Evolutionary conservation across 2,329 filamentous ascomycete species (phyloP).

Genomic region (Aspergillus phoenicis): DNA sequence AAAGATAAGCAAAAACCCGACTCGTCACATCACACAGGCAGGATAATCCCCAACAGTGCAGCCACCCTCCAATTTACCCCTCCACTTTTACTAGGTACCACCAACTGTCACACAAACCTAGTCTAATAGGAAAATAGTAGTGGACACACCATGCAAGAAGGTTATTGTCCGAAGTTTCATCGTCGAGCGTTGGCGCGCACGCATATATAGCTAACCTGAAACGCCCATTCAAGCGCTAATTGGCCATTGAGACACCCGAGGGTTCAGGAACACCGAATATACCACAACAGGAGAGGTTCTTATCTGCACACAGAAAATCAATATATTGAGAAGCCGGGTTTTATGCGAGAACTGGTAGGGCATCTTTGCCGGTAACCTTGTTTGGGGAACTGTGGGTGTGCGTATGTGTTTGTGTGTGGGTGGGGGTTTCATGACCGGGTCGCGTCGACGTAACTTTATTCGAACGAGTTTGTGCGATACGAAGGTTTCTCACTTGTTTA

Average conservation of each 20-base stretch:
- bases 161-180: conserved; percentile 4
- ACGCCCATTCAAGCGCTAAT: not conserved
- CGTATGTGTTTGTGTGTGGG: not conserved
- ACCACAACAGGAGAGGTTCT: not conserved
- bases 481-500: not conserved
- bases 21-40: too few relatives aligned
- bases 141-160: not conserved
- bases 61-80: too few relatives aligned
- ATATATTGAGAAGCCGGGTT: not conserved
- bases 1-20: too few relatives aligned
- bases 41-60: too few relatives aligned
- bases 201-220: conserved; percentile 7
- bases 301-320: not conserved
- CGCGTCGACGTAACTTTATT: not conserved
- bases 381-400: not conserved
- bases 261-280: not conserved
- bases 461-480: not conserved
- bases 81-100: too few relatives aligned
- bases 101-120: too few relatives aligned
- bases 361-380: not conserved
- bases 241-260: not conserved
- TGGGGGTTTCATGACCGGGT: not conserved
- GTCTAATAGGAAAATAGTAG: too few relatives aligned
- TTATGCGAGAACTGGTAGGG: not conserved
- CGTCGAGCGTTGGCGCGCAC: not conserved